These are phyloP conservation scores for Hymenoscyphus occultus DNA, from an alignment of 2,329 filamentous ascomycete genomes.

Conservation along the genomic window DNA sequence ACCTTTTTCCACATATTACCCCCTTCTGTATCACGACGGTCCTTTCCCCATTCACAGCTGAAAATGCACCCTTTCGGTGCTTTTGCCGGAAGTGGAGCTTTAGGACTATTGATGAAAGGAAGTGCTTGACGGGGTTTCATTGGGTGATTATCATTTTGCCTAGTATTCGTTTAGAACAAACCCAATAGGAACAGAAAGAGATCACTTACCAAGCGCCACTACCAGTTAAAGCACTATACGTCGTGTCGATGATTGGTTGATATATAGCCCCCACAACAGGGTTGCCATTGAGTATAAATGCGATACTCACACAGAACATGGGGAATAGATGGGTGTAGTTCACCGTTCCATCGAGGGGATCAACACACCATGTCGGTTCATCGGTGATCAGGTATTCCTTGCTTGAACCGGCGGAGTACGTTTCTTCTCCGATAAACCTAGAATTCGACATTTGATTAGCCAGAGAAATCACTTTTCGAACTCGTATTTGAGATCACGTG, in stretches of 20 bases:
- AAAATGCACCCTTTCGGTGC: constrained; percentile 71
- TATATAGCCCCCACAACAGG: constrained; percentile 70
- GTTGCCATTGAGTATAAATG: constrained; percentile 56
- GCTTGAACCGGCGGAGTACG: constrained; percentile 65
- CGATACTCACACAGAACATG: constrained; percentile 79
- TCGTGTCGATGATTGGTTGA: constrained; percentile 66
- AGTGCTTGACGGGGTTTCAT: constrained; percentile 54
- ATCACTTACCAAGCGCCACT: constrained; percentile 56
- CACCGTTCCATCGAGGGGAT: constrained; percentile 74
- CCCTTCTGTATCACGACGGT: constrained; percentile 61
- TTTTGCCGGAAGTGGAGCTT: constrained; percentile 58
- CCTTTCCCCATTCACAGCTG: constrained; percentile 77
- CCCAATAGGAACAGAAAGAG: not conserved
- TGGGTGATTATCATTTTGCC: constrained; percentile 25
- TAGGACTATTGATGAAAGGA: constrained; percentile 60
- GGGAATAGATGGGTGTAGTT: constrained; percentile 80
- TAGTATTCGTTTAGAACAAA: not conserved
- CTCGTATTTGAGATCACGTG: not conserved
- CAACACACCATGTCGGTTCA: constrained; percentile 70
- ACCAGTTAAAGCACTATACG: constrained; percentile 65
- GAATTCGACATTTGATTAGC: not conserved
- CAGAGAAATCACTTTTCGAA: no score
- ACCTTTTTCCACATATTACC: constrained; percentile 71
- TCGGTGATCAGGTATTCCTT: constrained; percentile 64
- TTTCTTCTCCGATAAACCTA: constrained; percentile 76